A percentile compares a stretch with the other conserved stretches of the same genome.
These are phyloP conservation scores for Cylindrodendrum hubeiense DNA, from an alignment of 2,329 filamentous ascomycete species.

Conservation along the genomic window DNA sequence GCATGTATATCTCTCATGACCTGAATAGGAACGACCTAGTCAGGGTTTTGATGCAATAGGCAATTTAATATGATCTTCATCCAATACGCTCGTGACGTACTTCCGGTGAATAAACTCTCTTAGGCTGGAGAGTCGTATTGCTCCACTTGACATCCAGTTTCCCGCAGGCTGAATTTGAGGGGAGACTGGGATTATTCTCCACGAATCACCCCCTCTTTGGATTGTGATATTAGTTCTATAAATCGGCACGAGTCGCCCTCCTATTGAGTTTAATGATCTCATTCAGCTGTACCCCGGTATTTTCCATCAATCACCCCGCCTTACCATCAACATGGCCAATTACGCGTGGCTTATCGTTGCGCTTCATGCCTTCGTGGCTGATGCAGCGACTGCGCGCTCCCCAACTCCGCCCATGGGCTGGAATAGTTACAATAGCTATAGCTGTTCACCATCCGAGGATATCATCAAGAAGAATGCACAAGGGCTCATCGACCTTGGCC, in stretches of 20 bases:
- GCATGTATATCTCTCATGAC: background rate
- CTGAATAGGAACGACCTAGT: background rate
- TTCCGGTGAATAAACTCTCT: background rate
- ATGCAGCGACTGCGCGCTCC: conserved; percentile 35
- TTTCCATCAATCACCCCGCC: background rate
- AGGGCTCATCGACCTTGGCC: conserved; percentile 64
- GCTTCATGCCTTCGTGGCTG: background rate
- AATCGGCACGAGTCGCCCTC: background rate
- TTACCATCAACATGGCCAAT: background rate
- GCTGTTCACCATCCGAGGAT: conserved; percentile 31
- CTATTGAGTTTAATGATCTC: background rate
- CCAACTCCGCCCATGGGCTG: conserved; percentile 62
- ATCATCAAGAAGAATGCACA: conserved; percentile 59
- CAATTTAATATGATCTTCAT: background rate
- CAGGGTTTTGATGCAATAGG: background rate
- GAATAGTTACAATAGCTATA: conserved; percentile 69
- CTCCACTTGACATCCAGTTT: background rate
- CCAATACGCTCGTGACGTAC: background rate
- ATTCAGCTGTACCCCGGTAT: background rate
- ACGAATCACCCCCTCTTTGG: background rate
- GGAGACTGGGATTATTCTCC: background rate
- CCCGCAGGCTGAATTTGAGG: background rate
- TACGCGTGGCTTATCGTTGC: conserved; percentile 12
- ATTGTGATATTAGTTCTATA: background rate
- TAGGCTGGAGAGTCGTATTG: background rate